A percentile compares a stretch with the other conserved stretches of the same genome.
phyloP scores from a whole-genome alignment of 2,329 filamentous ascomycete species.

The Colletotrichum cuscutae region DNA sequence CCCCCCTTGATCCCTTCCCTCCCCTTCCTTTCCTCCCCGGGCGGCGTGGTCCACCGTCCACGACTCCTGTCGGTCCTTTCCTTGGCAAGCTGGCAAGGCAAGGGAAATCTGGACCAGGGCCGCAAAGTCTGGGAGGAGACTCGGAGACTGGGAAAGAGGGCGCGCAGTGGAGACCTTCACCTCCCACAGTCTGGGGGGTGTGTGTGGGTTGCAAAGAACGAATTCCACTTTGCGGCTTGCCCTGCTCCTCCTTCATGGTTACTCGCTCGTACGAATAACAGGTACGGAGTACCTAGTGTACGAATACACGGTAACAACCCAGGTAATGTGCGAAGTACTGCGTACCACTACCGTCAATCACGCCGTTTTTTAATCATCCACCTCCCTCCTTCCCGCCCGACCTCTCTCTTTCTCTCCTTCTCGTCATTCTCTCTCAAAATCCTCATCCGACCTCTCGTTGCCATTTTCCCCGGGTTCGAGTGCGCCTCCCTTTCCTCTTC shows the following conservation, averaged over 20 bases:
- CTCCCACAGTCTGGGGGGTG: conserved; percentile 10
- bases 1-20: neutral
- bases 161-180: neutral
- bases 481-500: conserved; percentile 24
- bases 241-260: too few species aligned
- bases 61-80: conserved; percentile 33
- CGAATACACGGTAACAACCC: neutral
- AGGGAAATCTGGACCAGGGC: conserved; percentile 21
- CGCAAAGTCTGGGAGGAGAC: neutral
- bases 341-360: conserved; percentile 20
- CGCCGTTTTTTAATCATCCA: conserved; percentile 33
- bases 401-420: conserved; percentile 8
- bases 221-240: neutral
- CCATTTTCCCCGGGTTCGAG: conserved; percentile 26
- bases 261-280: too few species aligned
- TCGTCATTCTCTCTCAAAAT: conserved; percentile 13
- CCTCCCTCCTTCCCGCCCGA: conserved; percentile 28
- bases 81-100: conserved; percentile 25
- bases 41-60: conserved; percentile 14
- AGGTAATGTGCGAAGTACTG: neutral
- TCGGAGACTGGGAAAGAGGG: neutral
- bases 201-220: neutral
- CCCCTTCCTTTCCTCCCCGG: neutral
- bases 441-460: conserved; percentile 24
- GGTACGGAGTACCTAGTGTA: too few species aligned